A percentile compares a stretch with the other conserved stretches of the same genome.
Conservation (phyloP, 2,329 filamentous ascomycete species). For the Fusarium devonianum region DNA sequence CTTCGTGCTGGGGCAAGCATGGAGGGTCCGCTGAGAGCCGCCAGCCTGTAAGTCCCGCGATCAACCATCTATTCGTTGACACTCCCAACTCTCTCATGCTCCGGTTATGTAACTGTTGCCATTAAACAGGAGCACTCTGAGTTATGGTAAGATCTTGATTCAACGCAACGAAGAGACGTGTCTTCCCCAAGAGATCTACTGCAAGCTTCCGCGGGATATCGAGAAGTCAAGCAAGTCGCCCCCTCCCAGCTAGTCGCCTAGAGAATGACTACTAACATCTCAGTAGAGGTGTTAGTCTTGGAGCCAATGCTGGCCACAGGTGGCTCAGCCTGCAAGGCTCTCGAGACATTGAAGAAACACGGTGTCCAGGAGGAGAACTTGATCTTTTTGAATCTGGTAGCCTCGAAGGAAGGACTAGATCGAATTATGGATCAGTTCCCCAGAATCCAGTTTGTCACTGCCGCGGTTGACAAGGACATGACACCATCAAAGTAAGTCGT, state of each 20-base stretch:
- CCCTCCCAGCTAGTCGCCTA: too few species aligned
- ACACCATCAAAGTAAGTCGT: conserved; percentile 31
- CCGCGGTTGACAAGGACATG: conserved; percentile 27
- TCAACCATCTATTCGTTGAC: too few species aligned
- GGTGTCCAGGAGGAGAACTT: conserved; percentile 40
- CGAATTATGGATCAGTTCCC: conserved; percentile 34
- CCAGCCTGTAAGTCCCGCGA: conserved; percentile 38
- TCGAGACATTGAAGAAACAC: conserved; percentile 24
- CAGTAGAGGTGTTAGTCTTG: conserved; percentile 26
- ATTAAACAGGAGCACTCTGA: conserved; percentile 39
- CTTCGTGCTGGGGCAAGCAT: conserved; percentile 45
- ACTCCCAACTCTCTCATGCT: too few species aligned
- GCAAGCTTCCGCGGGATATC: conserved; percentile 41
- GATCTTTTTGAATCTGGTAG: conserved; percentile 42
- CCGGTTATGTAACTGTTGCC: too few species aligned
- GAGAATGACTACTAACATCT: too few species aligned
- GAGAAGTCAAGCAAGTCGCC: not conserved
- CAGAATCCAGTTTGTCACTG: conserved; percentile 32
- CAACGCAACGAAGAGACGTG: conserved; percentile 44
- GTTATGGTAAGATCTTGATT: conserved; percentile 46
- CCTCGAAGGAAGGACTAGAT: conserved; percentile 37
- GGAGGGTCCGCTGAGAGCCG: conserved; percentile 41
- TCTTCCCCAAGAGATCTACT: conserved; percentile 41
- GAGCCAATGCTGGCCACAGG: conserved; percentile 40
- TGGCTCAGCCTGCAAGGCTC: conserved; percentile 31